phyloP scores from a whole-genome alignment of 495 filamentous ascomycete genomes.

The Massariosphaeria phaeospora region DNA sequence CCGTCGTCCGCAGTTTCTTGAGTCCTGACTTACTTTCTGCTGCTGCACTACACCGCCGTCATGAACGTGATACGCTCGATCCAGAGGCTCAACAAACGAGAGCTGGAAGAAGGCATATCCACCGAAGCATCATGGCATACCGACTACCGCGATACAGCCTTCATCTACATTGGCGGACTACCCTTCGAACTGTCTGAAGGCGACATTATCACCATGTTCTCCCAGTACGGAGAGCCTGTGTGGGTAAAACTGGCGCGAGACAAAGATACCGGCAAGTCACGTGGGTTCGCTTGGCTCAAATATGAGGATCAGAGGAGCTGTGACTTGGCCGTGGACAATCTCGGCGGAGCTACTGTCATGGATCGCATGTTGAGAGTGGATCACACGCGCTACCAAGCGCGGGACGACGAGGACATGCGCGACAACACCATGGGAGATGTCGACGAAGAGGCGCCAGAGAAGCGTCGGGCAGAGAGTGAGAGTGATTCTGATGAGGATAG shows the following conservation, averaged over 20 bases:
- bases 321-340: slow-evolving; percentile 91
- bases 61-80: slow-evolving; percentile 95
- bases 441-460: slow-evolving; percentile 40
- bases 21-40: no score
- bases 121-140: slow-evolving; percentile 92
- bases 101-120: slow-evolving; percentile 79
- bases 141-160: slow-evolving; percentile 96
- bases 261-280: slow-evolving; percentile 91
- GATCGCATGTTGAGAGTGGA: slow-evolving; percentile 82
- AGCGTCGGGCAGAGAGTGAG: slow-evolving; percentile 37
- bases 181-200: slow-evolving; percentile 93
- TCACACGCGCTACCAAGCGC: slow-evolving; percentile 82
- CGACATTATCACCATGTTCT: slow-evolving; percentile 95
- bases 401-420: slow-evolving; percentile 76
- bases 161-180: slow-evolving; percentile 91
- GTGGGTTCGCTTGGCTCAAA: slow-evolving; percentile 91
- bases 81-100: slow-evolving; percentile 87
- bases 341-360: slow-evolving; percentile 78
- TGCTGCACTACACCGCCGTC: no score
- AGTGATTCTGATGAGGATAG: slow-evolving; percentile 41
- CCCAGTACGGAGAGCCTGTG: slow-evolving; percentile 90
- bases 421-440: slow-evolving; percentile 42
- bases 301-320: slow-evolving; percentile 98
- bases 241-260: slow-evolving; percentile 87
- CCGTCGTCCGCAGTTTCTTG: no score